Conservation (phyloP, 2,329 filamentous ascomycete species). For the Fusarium pilosicola region DNA sequence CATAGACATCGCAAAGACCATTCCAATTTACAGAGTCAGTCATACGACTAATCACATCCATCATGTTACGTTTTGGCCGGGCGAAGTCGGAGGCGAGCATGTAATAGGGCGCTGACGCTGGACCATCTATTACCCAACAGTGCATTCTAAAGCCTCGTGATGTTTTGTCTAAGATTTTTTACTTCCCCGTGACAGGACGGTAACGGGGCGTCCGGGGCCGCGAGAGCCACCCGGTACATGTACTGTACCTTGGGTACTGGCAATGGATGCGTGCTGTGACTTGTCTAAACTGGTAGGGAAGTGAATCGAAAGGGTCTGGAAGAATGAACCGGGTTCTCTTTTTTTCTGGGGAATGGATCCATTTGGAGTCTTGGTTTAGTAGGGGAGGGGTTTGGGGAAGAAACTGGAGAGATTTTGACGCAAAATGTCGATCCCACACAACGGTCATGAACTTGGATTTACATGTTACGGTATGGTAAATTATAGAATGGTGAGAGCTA, state of each 20-base stretch:
- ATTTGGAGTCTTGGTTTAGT: slow-evolving; percentile 3
- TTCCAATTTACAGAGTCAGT: slow-evolving; percentile 21
- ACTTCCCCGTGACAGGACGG: slow-evolving; percentile 33
- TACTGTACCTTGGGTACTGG: slow-evolving; percentile 3
- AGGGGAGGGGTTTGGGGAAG: slow-evolving; percentile 13
- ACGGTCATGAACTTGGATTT: not conserved
- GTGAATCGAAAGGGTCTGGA: slow-evolving; percentile 37
- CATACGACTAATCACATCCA: slow-evolving; percentile 40
- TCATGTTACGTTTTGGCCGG: slow-evolving; percentile 35
- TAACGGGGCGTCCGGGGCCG: slow-evolving; percentile 29
- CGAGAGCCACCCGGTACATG: slow-evolving; percentile 22
- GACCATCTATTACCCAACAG: slow-evolving; percentile 38
- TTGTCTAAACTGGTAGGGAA: slow-evolving; percentile 22
- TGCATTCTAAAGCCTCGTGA: slow-evolving; percentile 32
- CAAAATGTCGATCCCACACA: slow-evolving; percentile 11
- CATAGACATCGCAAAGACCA: slow-evolving; percentile 16
- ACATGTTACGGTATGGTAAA: not conserved
- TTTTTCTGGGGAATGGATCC: slow-evolving; percentile 31
- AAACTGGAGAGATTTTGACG: slow-evolving; percentile 3
- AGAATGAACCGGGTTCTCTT: slow-evolving; percentile 19
- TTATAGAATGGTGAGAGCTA: not conserved
- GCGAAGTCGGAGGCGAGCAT: slow-evolving; percentile 35
- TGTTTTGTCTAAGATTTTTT: slow-evolving; percentile 33
- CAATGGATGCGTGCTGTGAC: slow-evolving; percentile 32
- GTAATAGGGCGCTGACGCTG: slow-evolving; percentile 25